A percentile compares a stretch with the other conserved stretches of the same genome.
phyloP scores from a whole-genome alignment of 2,329 filamentous ascomycete genomes.

The Phoma sp. region DNA sequence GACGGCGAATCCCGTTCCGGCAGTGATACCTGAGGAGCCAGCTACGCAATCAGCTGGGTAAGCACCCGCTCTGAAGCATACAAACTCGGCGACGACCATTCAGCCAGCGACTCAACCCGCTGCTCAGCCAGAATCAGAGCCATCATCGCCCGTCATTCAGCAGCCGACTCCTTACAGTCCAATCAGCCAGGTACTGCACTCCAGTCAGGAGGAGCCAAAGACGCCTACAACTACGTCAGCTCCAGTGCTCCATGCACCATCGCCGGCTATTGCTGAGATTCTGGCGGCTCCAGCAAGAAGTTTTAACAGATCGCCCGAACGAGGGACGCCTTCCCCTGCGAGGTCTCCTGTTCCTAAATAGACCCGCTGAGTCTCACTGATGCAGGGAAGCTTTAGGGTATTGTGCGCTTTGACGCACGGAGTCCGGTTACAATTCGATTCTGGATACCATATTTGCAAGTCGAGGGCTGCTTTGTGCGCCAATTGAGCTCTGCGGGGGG shows the following conservation, averaged over 20 bases:
- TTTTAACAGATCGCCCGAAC: slow-evolving; percentile 10
- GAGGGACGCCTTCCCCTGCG: slow-evolving; percentile 10
- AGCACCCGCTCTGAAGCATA: slow-evolving; percentile 3
- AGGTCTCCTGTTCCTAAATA: neutral
- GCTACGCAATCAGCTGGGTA: neutral
- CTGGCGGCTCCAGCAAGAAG: slow-evolving; percentile 13
- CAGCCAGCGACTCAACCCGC: neutral
- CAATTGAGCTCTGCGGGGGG: neutral
- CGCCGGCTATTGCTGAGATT: slow-evolving; percentile 15
- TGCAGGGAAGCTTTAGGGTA: neutral
- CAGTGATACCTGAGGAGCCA: slow-evolving; percentile 11
- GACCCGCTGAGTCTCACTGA: slow-evolving; percentile 4
- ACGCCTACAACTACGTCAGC: slow-evolving; percentile 3
- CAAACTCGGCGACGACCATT: slow-evolving; percentile 11
- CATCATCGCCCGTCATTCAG: slow-evolving; percentile 7
- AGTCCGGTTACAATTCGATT: slow-evolving; percentile 3
- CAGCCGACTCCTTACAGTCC: slow-evolving; percentile 4
- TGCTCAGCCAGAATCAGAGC: neutral
- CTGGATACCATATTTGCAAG: slow-evolving; percentile 12
- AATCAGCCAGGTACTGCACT: slow-evolving; percentile 3
- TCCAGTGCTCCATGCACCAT: slow-evolving; percentile 12
- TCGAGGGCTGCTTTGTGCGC: slow-evolving; percentile 3
- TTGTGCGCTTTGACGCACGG: neutral
- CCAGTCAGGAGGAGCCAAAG: slow-evolving; percentile 3
- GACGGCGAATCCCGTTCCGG: slow-evolving; percentile 10